Evolutionary conservation across 345 rosid genomes (phyloP), one percentile per base, ranked within the genome.

Genomic region (Eucalyptus sp.): DNA sequence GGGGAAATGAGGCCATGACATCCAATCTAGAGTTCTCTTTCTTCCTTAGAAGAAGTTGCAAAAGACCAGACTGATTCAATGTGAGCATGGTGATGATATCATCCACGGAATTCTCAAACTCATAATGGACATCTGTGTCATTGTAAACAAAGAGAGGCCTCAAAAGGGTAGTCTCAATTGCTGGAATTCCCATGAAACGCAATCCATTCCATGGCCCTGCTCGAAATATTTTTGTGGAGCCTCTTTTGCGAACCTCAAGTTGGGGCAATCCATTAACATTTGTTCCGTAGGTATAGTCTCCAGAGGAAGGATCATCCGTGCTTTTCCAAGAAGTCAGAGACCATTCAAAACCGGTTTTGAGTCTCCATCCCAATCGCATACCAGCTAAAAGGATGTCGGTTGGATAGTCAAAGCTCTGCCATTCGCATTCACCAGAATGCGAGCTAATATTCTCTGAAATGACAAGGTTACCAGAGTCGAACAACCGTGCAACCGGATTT

Each of bases 341-440:
- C 51, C 91, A 83, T 6, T 91, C 54, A 1, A 88, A 12, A 37
- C 89, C 86, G 1, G 62, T 37, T 27, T 60, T 37, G 31, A 79
- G 48, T 52, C 85, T 86, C 89, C 89, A 87, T 8, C 91, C 92
- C 4, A 90, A 6, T 46, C 87, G 91, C 95, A 92, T 93, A 33
- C 83, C 91, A 4, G 93, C 89, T 33, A 93, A 87, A 50, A 90
- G 16, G 31, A 91, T 90, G 66, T 93, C 92, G 0, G 92, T 86
- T 5, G 91, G 91, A 49, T 88, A 29, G 49, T 92, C 92, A 76
- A 94, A 92, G 41, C 93, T 92, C 48, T 92, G 91, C 94, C 93
- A 92, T 41, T n/a, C 5, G 8, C 29, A 93, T 7, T 50, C 89
- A 51, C 29, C 81, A 50, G 41, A 48, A 2, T 31, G 51, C 7